Percentiles rank a stretch among this genome's conserved stretches.
These are phyloP conservation scores for Ceratorhiza oryzae-sativae DNA, from an alignment of 1,284 basidiomycete genomes.

Conservation along the genomic window DNA sequence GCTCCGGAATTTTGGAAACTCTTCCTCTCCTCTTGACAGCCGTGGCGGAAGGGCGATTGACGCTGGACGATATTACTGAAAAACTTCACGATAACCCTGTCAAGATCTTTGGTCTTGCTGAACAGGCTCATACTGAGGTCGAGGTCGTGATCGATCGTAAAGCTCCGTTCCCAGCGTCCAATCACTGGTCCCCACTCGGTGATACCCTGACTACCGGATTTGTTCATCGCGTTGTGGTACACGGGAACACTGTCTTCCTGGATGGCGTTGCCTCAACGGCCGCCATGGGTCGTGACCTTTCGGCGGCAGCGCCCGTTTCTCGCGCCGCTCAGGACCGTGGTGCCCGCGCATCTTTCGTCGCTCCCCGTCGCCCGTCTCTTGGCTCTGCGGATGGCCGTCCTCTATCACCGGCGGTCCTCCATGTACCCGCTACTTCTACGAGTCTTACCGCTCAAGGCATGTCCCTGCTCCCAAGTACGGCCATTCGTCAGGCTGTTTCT, in stretches of 20 bases:
- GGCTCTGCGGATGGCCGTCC: conserved; percentile 41
- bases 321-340: conserved; percentile 38
- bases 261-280: conserved; percentile 80
- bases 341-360: conserved; percentile 51
- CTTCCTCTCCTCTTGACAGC: conserved; percentile 89
- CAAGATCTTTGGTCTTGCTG: conserved; percentile 89
- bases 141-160: conserved; percentile 91
- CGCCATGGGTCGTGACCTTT: conserved; percentile 80
- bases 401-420: conserved; percentile 43
- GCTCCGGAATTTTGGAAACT: conserved; percentile 87
- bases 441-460: conserved; percentile 20
- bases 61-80: conserved; percentile 80
- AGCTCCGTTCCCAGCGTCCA: conserved; percentile 62
- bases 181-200: conserved; percentile 86
- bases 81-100: conserved; percentile 92
- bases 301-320: conserved; percentile 61
- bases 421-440: conserved; percentile 43
- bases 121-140: conserved; percentile 86
- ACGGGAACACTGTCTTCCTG: conserved; percentile 90
- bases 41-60: conserved; percentile 80
- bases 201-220: conserved; percentile 71
- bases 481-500: conserved; percentile 27
- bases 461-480: conserved; percentile 28
- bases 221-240: conserved; percentile 90
- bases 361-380: conserved; percentile 46